Base-by-base conservation (phyloP, 139 green algal genomes). In the Edaphochlamys debaryana region DNA sequence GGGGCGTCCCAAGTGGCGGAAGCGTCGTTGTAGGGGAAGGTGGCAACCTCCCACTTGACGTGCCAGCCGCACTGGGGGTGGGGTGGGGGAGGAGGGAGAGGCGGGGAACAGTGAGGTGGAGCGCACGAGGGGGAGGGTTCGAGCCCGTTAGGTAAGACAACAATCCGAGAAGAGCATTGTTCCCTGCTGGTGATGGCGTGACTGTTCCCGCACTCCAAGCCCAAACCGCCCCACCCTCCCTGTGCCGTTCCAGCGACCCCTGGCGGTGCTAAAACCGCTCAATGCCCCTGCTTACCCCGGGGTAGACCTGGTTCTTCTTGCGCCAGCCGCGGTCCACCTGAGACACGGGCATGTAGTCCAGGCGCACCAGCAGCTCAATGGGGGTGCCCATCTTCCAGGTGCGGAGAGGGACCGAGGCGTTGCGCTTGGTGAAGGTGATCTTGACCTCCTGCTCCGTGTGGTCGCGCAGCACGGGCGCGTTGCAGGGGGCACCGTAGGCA, bases 221-320 rank as follows among this genome's bases (percentile, higher is more conserved):
- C n/a, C n/a, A n/a, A n/a, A n/a, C n/a, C n/a, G n/a, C n/a, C n/a
- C n/a, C n/a, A n/a, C n/a, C n/a, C n/a, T n/a, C n/a, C n/a, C n/a
- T n/a, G n/a, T n/a, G n/a, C n/a, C n/a, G n/a, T n/a, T n/a, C n/a
- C n/a, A n/a, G n/a, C n/a, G n/a, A n/a, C n/a, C n/a, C n/a, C n/a
- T n/a, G n/a, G n/a, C n/a, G n/a, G n/a, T n/a, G n/a, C n/a, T n/a
- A n/a, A n/a, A n/a, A n/a, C n/a, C n/a, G n/a, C n/a, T n/a, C n/a
- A n/a, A n/a, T n/a, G n/a, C n/a, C n/a, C n/a, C n/a, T n/a, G n/a
- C 85, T 84, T 48, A 89, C 85, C 56, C 69, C 64, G 66, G 85
- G 85, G 66, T 81, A 89, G 23, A 66, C 50, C 66, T 75, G 72
- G 79, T 89, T 86, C 85, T 89, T 89, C 85, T 89, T 89, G 41